Evolutionary conservation across 2,329 filamentous ascomycete species (phyloP), one percentile per base, ranked within the genome.

Genomic region (Acarospora socialis): DNA sequence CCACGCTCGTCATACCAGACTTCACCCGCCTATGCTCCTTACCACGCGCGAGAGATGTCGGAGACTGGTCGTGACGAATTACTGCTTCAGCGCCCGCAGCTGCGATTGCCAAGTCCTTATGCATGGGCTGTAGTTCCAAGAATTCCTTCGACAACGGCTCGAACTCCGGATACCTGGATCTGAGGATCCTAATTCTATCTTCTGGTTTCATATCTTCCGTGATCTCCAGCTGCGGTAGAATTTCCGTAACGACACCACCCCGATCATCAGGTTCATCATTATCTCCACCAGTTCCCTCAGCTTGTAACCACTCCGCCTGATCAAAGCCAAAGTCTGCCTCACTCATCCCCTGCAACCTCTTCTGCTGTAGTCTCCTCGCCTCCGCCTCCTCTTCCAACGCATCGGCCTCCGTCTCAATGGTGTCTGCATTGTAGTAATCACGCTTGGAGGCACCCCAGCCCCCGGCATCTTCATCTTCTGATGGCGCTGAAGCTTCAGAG

Each of bases 301-400:
- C 60, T 16, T 68, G 72, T 21, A 77, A 53, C 90, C 87, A 95
- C 44, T 92, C 84, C 24, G 73, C 69, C 48, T 92, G 81, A 46
- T 95, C 84, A 43, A 95, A 92, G 6, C 83, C 77, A 49, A 94
- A 98, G 51, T 98, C 90, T 22, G 80, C 79, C 44, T 92, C 86
- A 4, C 74, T 72, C 81, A 98, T 90, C 43, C 79, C 77, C 44
- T 83, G 69, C 15, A 95, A 57, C 51, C 90, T 87, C 65, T 93
- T 94, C 56, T 84, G 76, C 54, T 95, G 87, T 38, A 98, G 57
- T 39, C 83, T 68, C 53, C 78, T 76, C 3, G 87, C 90, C 53
- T 98, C 92, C 7, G 69, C 73, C 55, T 98, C 92, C 62, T 98
- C 90, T 49, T 90, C 86, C 19, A 92, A 57, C 1, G 90, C 90